A percentile compares a stretch with the other conserved stretches of the same genome.
These are phyloP conservation scores for Boletus subcaerulescens DNA, from an alignment of 768 basidiomycete species.

Conservation along the genomic window DNA sequence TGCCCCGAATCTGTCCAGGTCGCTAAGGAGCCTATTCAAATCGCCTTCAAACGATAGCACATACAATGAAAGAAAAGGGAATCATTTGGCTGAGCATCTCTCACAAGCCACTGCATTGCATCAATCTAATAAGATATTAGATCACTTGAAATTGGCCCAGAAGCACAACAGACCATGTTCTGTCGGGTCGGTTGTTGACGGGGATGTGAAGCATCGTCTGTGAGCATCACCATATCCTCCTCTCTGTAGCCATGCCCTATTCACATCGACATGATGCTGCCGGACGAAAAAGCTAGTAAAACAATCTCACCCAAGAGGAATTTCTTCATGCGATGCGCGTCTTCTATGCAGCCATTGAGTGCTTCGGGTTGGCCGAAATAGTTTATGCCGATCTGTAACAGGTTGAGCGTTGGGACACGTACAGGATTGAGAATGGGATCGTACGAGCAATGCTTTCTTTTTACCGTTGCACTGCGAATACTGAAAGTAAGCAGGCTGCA, in stretches of 20 bases:
- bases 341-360: conserved; percentile 87
- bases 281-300: background rate
- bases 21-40: background rate
- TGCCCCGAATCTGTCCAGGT: conserved; percentile 76
- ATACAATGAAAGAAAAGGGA: conserved; percentile 89
- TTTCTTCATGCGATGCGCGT: conserved; percentile 74
- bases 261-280: background rate
- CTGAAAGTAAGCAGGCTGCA: conserved; percentile 67
- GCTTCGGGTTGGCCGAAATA: conserved; percentile 68
- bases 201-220: conserved; percentile 66
- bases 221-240: conserved; percentile 84
- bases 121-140: conserved; percentile 41
- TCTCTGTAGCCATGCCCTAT: conserved; percentile 52
- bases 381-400: conserved; percentile 79
- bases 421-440: conserved; percentile 23
- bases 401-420: background rate
- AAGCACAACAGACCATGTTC: conserved; percentile 64
- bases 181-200: conserved; percentile 68
- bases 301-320: conserved; percentile 66
- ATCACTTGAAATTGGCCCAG: background rate
- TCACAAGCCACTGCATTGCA: conserved; percentile 93
- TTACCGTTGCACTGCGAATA: conserved; percentile 88
- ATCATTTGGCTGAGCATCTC: conserved; percentile 74
- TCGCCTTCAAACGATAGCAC: conserved; percentile 15
- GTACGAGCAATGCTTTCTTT: conserved; percentile 84